A percentile compares a stretch with the other conserved stretches of the same genome.
Evolutionary conservation across 441 rosid species (phyloP).

Genomic region (Capsella rubella): DNA sequence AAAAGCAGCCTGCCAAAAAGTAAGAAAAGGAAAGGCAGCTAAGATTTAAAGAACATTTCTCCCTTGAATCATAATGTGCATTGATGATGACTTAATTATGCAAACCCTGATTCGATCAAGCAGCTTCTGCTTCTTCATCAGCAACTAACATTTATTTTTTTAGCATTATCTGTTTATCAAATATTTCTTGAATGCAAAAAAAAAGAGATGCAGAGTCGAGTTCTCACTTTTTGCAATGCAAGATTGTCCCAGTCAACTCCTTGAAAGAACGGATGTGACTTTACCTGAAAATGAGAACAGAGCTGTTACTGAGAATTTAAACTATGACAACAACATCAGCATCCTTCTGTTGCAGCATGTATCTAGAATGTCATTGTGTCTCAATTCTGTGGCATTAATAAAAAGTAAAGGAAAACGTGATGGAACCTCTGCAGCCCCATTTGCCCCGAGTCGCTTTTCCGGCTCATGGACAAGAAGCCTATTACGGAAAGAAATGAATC

Average conservation of each 20-base stretch:
- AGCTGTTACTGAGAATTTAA: conserved; percentile 2
- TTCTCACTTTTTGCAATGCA: conserved; percentile 71
- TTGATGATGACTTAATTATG: not conserved
- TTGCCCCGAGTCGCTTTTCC: conserved; percentile 71
- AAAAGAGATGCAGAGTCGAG: not conserved
- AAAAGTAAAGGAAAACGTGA: conserved; percentile 34
- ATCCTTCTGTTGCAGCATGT: conserved; percentile 15
- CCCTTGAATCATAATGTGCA: not conserved
- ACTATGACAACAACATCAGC: conserved; percentile 1
- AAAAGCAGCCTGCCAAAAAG: conserved; percentile 68
- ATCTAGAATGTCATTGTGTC: not conserved
- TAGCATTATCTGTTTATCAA: conserved; percentile 6
- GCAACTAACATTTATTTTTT: not conserved
- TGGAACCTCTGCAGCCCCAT: conserved; percentile 73
- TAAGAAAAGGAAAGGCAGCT: conserved; percentile 7
- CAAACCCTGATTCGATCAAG: not conserved
- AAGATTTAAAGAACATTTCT: not conserved
- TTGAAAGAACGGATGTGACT: conserved; percentile 67
- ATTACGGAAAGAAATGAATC: conserved; percentile 28
- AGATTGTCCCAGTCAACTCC: conserved; percentile 86
- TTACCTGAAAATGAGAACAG: conserved; percentile 60
- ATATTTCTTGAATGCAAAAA: not conserved
- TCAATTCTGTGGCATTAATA: not conserved
- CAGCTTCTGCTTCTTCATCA: conserved; percentile 9
- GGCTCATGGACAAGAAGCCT: conserved; percentile 84